Conservation (phyloP, 2,329 filamentous ascomycete species). For the Claviceps lovelessii region DNA sequence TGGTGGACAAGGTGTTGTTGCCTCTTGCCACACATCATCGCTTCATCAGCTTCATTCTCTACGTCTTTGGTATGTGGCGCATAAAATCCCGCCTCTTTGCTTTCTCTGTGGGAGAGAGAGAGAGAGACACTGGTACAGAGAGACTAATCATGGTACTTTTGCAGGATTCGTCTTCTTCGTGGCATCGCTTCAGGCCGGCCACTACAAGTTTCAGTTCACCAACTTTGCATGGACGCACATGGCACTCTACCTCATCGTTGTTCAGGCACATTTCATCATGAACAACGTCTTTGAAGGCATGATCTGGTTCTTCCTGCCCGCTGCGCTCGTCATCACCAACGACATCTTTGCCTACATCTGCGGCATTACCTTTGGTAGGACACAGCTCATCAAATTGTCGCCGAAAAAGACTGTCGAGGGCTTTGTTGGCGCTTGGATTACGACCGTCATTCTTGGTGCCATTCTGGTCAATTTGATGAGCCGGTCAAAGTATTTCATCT, state of each 20-base stretch:
- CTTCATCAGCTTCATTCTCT: constrained; percentile 97
- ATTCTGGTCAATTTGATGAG: constrained; percentile 70
- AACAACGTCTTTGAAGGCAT: constrained; percentile 99
- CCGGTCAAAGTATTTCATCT: constrained; percentile 94
- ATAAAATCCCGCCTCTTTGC: neutral
- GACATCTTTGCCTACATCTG: constrained; percentile 98
- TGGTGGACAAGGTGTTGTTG: constrained; percentile 84
- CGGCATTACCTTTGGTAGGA: constrained; percentile 90
- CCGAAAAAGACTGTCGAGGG: constrained; percentile 99
- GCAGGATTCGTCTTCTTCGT: constrained; percentile 97
- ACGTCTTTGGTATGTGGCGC: constrained; percentile 69
- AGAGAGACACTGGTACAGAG: too few species aligned
- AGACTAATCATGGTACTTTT: neutral
- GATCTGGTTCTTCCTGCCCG: constrained; percentile 99
- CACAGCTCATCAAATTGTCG: constrained; percentile 92
- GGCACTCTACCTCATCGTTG: constrained; percentile 94
- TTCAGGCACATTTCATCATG: constrained; percentile 98
- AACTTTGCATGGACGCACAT: constrained; percentile 99
- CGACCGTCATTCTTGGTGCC: constrained; percentile 78
- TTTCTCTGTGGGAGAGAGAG: neutral
- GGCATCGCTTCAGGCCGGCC: constrained; percentile 79
- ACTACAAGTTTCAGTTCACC: constrained; percentile 97
- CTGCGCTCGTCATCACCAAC: constrained; percentile 90
- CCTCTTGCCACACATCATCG: constrained; percentile 93
- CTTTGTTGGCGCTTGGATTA: constrained; percentile 91